These are phyloP conservation scores for Primulina eburnea DNA, from an alignment of 257 asterid genomes.

Conservation along the genomic window DNA sequence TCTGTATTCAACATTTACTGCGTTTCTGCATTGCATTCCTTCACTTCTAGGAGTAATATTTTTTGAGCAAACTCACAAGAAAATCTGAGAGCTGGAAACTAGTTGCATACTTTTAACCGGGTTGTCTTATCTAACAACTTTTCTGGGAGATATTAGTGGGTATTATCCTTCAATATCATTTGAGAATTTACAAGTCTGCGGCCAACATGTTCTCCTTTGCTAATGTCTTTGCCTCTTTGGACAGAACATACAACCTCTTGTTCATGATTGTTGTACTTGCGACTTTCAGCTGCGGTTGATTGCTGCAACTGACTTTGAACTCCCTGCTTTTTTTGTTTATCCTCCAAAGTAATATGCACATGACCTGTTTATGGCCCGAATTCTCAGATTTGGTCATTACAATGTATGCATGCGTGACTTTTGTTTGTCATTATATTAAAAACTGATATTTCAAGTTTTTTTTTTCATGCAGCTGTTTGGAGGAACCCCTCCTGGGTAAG, in stretches of 20 bases:
- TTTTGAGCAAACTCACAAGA: background rate
- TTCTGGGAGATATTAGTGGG: background rate
- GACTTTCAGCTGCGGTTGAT: too few species aligned
- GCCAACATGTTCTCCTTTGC: background rate
- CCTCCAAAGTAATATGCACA: background rate
- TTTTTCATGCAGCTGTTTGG: slow-evolving; percentile 66
- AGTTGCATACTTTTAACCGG: too few species aligned
- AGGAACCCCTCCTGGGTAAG: slow-evolving; percentile 69
- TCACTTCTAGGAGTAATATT: background rate
- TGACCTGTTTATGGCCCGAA: background rate
- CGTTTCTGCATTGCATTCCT: too few species aligned
- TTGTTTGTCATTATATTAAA: background rate
- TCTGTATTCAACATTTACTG: too few species aligned
- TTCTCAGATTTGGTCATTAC: background rate
- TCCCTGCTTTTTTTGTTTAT: too few species aligned
- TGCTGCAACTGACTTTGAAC: too few species aligned
- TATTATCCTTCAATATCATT: background rate
- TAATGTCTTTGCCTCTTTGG: background rate
- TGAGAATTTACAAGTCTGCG: background rate
- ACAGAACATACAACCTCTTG: background rate
- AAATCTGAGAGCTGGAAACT: background rate
- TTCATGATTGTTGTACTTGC: background rate
- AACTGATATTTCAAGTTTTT: slow-evolving; percentile 26
- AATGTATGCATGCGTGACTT: slow-evolving; percentile 2
- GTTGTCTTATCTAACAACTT: background rate